Evolutionary conservation across 1,284 basidiomycete genomes (phyloP).

Genomic region (Exsudoporus floridanus): DNA sequence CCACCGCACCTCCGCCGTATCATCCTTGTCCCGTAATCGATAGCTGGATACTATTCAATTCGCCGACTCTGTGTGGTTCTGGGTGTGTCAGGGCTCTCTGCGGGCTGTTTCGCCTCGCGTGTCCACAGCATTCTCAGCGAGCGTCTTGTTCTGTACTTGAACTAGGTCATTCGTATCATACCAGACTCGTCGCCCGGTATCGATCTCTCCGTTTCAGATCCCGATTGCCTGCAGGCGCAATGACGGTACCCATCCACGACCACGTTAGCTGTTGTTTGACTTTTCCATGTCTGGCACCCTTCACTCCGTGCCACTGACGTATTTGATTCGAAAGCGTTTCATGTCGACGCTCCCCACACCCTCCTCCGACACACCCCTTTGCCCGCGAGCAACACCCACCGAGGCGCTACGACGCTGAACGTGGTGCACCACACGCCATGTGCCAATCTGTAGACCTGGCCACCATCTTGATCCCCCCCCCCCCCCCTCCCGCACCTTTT

Average conservation of each 20-base stretch:
- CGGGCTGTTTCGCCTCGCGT: neutral
- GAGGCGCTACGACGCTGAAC: too few species aligned
- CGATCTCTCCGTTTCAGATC: constrained; percentile 12
- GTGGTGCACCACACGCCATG: too few species aligned
- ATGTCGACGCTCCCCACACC: constrained; percentile 30
- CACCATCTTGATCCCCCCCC: too few species aligned
- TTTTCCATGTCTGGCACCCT: constrained; percentile 6
- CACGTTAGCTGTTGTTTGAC: constrained; percentile 12
- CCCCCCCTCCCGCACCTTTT: neutral
- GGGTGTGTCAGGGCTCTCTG: constrained; percentile 10
- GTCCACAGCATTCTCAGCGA: constrained; percentile 5
- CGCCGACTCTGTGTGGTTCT: constrained; percentile 20
- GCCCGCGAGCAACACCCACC: constrained; percentile 14
- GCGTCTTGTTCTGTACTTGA: neutral
- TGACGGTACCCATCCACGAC: neutral
- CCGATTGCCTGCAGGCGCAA: constrained; percentile 14
- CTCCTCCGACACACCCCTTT: constrained; percentile 20
- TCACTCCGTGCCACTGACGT: constrained; percentile 23
- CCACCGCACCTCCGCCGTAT: neutral
- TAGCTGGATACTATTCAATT: constrained; percentile 18
- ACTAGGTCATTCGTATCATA: too few species aligned
- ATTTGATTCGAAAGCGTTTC: constrained; percentile 22
- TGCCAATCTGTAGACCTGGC: too few species aligned
- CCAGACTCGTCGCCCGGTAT: constrained; percentile 8
- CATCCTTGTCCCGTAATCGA: constrained; percentile 3